Percentiles rank a stretch among this genome's conserved stretches.
Conservation (phyloP, 257 asterid genomes). For the Linaria vulgaris region DNA sequence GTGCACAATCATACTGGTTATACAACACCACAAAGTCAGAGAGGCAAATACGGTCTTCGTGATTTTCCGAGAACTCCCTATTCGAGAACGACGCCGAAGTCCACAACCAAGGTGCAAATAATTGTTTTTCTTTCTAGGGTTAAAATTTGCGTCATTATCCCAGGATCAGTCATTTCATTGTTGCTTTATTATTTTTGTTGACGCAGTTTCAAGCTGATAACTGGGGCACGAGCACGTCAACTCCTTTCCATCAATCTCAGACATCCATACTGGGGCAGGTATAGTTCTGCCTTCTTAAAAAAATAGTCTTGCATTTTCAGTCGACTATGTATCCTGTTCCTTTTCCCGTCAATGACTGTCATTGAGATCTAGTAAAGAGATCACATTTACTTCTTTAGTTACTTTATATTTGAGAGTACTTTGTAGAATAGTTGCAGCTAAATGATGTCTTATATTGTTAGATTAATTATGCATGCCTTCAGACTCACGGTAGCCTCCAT, state of each 20-base stretch:
- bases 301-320: not conserved
- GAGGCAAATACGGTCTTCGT: constrained; percentile 52
- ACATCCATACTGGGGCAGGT: constrained; percentile 61
- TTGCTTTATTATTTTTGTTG: constrained; percentile 35
- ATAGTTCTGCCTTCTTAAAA: constrained; percentile 11
- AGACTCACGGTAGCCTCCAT: not conserved
- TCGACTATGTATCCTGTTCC: constrained; percentile 4
- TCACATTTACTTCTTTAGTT: not conserved
- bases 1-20: constrained; percentile 53
- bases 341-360: not conserved
- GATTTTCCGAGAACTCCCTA: constrained; percentile 89
- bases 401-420: not conserved
- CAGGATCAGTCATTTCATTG: constrained; percentile 21
- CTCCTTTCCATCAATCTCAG: constrained; percentile 55
- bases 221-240: constrained; percentile 37
- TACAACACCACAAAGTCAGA: constrained; percentile 69
- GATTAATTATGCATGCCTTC: constrained; percentile 1
- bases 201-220: constrained; percentile 52
- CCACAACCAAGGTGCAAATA: constrained; percentile 58
- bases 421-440: not conserved
- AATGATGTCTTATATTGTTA: not conserved
- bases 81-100: constrained; percentile 67
- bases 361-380: too few species aligned
- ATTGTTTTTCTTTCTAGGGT: not conserved
- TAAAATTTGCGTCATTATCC: constrained; percentile 13